Conservation (phyloP, 148 eudicot species). For the Cornus suecica region DNA sequence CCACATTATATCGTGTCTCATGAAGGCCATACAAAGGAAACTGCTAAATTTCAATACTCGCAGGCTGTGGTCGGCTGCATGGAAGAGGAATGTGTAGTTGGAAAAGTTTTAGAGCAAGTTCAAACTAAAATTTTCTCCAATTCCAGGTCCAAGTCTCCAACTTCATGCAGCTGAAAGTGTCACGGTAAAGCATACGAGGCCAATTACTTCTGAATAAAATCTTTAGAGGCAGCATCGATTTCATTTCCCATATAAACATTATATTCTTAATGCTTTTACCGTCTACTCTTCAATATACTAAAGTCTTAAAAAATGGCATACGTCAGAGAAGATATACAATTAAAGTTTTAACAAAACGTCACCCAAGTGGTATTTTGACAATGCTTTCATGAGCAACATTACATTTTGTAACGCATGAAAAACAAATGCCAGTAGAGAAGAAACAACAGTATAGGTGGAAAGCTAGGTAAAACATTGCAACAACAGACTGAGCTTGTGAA, state of each 20-base stretch:
- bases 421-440: background rate
- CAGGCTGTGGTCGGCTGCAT: too few species aligned
- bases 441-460: background rate
- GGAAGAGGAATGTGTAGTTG: too few species aligned
- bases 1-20: background rate
- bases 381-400: background rate
- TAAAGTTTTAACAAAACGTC: background rate
- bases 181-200: background rate
- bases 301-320: background rate
- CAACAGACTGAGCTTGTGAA: background rate
- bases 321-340: background rate
- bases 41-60: background rate
- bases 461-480: background rate
- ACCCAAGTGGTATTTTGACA: background rate
- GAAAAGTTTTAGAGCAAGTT: too few species aligned
- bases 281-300: background rate
- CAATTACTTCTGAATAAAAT: background rate
- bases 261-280: background rate
- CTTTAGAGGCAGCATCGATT: background rate
- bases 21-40: background rate
- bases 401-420: background rate
- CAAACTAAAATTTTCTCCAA: too few species aligned
- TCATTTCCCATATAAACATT: background rate
- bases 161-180: too few species aligned
- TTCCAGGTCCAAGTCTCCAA: too few species aligned